Evolutionary conservation across 202 grass and related monocot genomes (phyloP).

Genomic region (Eragrostis tef): DNA sequence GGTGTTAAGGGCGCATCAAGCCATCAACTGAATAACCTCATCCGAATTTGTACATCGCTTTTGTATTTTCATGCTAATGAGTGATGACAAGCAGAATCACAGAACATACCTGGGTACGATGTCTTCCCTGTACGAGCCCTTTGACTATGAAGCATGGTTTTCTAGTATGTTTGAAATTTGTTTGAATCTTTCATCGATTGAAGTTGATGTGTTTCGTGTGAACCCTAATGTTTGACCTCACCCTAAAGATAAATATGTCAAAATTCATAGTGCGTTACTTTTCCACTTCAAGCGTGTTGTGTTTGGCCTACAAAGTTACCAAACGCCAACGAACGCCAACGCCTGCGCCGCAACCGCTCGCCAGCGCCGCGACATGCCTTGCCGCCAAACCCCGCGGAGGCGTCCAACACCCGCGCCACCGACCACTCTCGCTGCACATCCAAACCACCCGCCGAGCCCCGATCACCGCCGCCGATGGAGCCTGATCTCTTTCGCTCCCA

Average conservation of each 20-base stretch:
- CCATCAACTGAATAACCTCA: constrained; percentile 29
- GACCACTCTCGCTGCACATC: neutral
- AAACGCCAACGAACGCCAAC: neutral
- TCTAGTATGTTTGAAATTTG: neutral
- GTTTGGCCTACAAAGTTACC: neutral
- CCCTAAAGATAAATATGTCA: neutral
- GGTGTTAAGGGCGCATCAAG: constrained; percentile 17
- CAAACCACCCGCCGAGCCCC: neutral
- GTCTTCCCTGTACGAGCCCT: neutral
- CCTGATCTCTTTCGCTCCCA: constrained; percentile 7
- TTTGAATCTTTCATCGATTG: neutral
- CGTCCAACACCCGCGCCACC: constrained; percentile 32
- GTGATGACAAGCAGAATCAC: neutral
- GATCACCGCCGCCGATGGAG: constrained; percentile 22
- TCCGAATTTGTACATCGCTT: neutral
- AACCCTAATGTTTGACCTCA: neutral
- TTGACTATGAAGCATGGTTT: neutral
- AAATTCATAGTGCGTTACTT: no score
- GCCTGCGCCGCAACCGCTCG: neutral
- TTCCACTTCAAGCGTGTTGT: no score
- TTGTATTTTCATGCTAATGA: neutral
- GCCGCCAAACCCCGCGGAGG: constrained; percentile 30
- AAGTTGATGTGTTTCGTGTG: neutral
- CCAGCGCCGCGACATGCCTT: constrained; percentile 39
- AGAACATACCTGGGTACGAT: neutral